A percentile compares a stretch with the other conserved stretches of the same genome.
phyloP scores from a whole-genome alignment of 495 filamentous ascomycete genomes.

The Podospora didyma region DNA sequence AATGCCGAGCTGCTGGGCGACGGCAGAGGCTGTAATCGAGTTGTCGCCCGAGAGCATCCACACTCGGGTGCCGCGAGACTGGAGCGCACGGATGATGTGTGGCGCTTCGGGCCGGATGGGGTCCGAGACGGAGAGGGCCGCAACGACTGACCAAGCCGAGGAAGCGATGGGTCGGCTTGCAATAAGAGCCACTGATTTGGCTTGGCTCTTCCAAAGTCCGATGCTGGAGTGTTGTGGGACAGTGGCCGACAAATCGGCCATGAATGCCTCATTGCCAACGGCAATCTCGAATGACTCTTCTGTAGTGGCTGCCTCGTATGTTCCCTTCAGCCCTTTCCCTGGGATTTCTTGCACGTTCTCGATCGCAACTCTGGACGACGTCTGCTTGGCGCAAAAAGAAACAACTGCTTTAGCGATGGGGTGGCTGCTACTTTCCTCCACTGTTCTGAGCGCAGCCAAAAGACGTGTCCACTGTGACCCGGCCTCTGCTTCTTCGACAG shows the following conservation, averaged over 20 bases:
- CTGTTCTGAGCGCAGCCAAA: conserved; percentile 51
- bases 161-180: conserved; percentile 38
- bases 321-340: conserved; percentile 76
- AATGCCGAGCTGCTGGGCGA: conserved; percentile 77
- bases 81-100: conserved; percentile 62
- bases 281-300: conserved; percentile 56
- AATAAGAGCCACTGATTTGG: conserved; percentile 70
- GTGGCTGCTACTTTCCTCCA: conserved; percentile 84
- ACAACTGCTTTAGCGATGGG: conserved; percentile 83
- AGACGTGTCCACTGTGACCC: conserved; percentile 17
- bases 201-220: conserved; percentile 62
- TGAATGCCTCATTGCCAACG: conserved; percentile 80
- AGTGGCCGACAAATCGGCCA: conserved; percentile 44
- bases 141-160: conserved; percentile 37
- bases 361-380: conserved; percentile 26
- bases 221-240: conserved; percentile 28
- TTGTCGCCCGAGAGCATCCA: conserved; percentile 95
- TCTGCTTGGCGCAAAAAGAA: conserved; percentile 51
- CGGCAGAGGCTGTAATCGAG: conserved; percentile 63
- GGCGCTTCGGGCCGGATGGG: conserved; percentile 74
- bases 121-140: conserved; percentile 60
- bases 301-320: conserved; percentile 44
- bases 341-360: conserved; percentile 67
- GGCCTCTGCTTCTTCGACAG: neutral
- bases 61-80: conserved; percentile 61